Evolutionary conservation across 78 protist genomes (phyloP).

Genomic region (Bigelowiella natans): DNA sequence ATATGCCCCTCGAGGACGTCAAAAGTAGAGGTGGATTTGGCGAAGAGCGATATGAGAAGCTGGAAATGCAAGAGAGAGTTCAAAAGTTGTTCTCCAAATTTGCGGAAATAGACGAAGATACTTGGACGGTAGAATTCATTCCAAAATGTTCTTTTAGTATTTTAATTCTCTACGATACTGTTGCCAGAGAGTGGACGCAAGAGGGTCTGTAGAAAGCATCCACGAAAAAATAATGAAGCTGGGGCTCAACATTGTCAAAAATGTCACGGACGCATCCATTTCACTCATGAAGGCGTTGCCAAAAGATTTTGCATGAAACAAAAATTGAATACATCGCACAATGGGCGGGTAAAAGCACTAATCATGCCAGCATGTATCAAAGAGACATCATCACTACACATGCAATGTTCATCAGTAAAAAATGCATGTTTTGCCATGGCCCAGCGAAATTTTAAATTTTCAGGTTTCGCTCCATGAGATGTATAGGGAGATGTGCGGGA

Average conservation of each 20-base stretch:
- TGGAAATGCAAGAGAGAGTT: background rate
- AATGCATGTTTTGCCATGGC: too few relatives aligned
- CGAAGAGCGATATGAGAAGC: slow-evolving; percentile 3
- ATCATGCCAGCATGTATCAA: too few relatives aligned
- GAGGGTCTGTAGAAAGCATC: background rate
- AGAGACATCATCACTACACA: too few relatives aligned
- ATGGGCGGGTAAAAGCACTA: too few relatives aligned
- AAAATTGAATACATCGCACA: too few relatives aligned
- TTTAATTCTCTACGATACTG: too few relatives aligned
- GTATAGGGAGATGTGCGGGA: too few relatives aligned
- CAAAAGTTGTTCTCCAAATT: background rate
- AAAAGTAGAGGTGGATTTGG: background rate
- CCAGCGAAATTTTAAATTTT: too few relatives aligned
- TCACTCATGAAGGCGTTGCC: background rate
- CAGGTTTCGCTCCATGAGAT: too few relatives aligned
- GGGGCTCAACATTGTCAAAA: background rate
- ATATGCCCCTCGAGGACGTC: background rate
- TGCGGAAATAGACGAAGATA: background rate
- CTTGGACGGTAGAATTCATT: background rate
- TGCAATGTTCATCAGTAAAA: too few relatives aligned
- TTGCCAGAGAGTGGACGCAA: background rate
- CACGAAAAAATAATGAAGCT: background rate
- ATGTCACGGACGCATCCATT: background rate
- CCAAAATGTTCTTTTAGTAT: too few relatives aligned
- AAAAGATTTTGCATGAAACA: too few relatives aligned